Conservation (phyloP, 2,329 filamentous ascomycete species). For the Colletotrichum lini region DNA sequence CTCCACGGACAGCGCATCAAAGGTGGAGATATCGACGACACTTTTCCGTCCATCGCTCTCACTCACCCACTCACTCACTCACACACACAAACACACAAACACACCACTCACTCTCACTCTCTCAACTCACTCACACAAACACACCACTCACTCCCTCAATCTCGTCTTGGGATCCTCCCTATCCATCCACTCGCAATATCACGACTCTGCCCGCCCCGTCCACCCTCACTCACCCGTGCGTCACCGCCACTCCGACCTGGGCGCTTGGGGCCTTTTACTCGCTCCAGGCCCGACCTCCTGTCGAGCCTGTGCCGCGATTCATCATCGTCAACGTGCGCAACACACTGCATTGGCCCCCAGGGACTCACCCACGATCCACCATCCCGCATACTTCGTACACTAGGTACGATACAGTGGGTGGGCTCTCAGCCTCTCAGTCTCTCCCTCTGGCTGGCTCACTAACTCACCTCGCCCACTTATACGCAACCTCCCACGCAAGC, state of each 20-base stretch:
- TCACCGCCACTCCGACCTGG: conserved; percentile 32
- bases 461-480: background rate
- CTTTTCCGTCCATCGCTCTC: conserved; percentile 14
- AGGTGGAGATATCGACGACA: conserved; percentile 27
- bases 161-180: background rate
- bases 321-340: conserved; percentile 12
- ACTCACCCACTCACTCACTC: background rate
- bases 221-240: conserved; percentile 17
- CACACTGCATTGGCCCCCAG: background rate
- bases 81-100: conserved; percentile 2
- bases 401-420: no score
- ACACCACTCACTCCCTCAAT: background rate
- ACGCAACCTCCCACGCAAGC: conserved; percentile 17
- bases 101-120: conserved; percentile 19
- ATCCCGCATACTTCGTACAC: conserved; percentile 10
- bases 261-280: background rate
- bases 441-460: background rate
- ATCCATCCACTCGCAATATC: conserved; percentile 3
- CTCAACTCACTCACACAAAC: background rate
- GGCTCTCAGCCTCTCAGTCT: background rate
- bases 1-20: conserved; percentile 30
- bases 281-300: conserved; percentile 5
- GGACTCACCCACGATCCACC: conserved; percentile 15
- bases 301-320: conserved; percentile 21
- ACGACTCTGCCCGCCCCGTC: conserved; percentile 26